A percentile compares a stretch with the other conserved stretches of the same genome.
These are phyloP conservation scores for Backusella parvicylindrica DNA, from an alignment of 192 early-diverging fungal species.

Conservation along the genomic window DNA sequence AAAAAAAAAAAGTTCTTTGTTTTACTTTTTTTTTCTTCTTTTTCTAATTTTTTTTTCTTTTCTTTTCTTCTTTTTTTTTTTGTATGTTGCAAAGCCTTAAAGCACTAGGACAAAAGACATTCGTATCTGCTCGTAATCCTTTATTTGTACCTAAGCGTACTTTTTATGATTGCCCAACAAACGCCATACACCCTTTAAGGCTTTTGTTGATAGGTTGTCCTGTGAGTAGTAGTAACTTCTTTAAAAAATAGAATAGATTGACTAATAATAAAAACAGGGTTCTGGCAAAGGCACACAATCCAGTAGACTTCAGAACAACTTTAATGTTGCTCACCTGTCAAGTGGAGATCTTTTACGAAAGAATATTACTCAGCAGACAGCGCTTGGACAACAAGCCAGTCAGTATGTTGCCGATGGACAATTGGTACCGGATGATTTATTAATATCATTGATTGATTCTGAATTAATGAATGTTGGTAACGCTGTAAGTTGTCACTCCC, in stretches of 20 bases:
- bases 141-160: constrained; percentile 3
- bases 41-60: neutral
- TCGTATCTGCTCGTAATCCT: neutral
- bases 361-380: constrained; percentile 70
- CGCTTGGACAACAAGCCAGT: constrained; percentile 57
- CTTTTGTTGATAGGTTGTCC: constrained; percentile 74
- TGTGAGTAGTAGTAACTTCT: constrained; percentile 61
- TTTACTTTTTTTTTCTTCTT: neutral
- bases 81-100: constrained; percentile 1
- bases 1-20: neutral
- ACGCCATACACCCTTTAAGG: constrained; percentile 47
- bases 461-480: constrained; percentile 54
- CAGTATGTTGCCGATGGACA: constrained; percentile 45
- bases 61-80: neutral
- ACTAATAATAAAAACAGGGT: constrained; percentile 46
- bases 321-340: constrained; percentile 68
- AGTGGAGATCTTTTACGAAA: constrained; percentile 85
- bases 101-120: constrained; percentile 3
- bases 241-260: neutral
- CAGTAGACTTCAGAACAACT: constrained; percentile 64
- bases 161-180: constrained; percentile 29
- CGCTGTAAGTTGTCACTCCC: constrained; percentile 40
- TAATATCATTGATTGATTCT: constrained; percentile 56
- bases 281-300: constrained; percentile 93
- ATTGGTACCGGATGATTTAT: constrained; percentile 72